phyloP scores from a whole-genome alignment of 2,329 filamentous ascomycete species.

The Fusarium sp. region DNA sequence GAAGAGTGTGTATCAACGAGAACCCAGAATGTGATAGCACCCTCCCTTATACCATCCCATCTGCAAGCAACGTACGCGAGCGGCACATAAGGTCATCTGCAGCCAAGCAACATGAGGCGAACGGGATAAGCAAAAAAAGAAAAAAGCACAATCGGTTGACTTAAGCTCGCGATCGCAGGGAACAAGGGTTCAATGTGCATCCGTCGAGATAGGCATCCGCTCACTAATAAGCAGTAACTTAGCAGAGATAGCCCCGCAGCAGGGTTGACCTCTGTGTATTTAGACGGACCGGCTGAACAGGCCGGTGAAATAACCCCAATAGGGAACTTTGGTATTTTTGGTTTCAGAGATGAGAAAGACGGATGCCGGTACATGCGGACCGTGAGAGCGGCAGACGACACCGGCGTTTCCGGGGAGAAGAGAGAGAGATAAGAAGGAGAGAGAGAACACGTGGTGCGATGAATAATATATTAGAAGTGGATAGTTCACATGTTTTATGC shows the following conservation, averaged over 20 bases:
- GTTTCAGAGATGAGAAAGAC: slow-evolving; percentile 12
- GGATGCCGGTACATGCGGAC: slow-evolving; percentile 40
- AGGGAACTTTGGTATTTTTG: not conserved
- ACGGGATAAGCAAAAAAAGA: not conserved
- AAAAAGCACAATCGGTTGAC: not conserved
- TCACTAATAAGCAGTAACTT: slow-evolving; percentile 4
- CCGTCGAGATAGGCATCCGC: slow-evolving; percentile 18
- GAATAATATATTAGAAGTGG: not conserved
- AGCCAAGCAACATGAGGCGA: slow-evolving; percentile 10
- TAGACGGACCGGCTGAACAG: slow-evolving; percentile 21
- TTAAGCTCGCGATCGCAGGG: slow-evolving; percentile 15
- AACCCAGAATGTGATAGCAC: not conserved
- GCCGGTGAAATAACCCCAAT: slow-evolving; percentile 8
- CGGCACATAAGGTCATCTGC: slow-evolving; percentile 25
- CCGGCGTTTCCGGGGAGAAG: slow-evolving; percentile 4
- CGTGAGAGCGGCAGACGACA: slow-evolving; percentile 34
- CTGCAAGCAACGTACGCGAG: slow-evolving; percentile 6
- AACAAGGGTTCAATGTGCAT: slow-evolving; percentile 23
- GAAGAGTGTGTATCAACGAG: not conserved
- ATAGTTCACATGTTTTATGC: not conserved
- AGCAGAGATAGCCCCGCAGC: not conserved
- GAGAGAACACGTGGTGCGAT: not conserved
- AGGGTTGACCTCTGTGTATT: not conserved
- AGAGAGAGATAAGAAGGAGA: not conserved
- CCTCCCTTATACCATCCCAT: slow-evolving; percentile 15